Percentiles rank a stretch among this genome's conserved stretches.
These are phyloP conservation scores for Allium sativum DNA, from an alignment of 106 monocot species.

Conservation along the genomic window DNA sequence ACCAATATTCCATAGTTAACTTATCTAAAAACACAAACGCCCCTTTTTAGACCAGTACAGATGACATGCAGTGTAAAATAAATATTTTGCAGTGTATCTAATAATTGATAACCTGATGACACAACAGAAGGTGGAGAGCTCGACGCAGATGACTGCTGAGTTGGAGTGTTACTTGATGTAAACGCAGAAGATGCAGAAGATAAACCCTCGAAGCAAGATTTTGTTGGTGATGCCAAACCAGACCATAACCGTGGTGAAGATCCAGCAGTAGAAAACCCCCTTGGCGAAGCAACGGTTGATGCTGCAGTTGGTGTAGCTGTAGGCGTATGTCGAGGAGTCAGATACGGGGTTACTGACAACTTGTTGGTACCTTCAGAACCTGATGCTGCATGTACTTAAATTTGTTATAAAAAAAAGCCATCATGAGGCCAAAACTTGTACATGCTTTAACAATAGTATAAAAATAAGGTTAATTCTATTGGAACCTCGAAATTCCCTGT, in stretches of 20 bases:
- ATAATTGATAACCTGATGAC: neutral
- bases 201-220: slow-evolving; percentile 29
- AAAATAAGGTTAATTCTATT: too few species aligned
- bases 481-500: too few species aligned
- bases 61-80: too few species aligned
- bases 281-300: slow-evolving; percentile 41
- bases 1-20: neutral
- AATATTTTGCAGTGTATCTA: neutral
- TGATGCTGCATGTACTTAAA: too few species aligned
- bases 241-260: slow-evolving; percentile 48
- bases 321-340: slow-evolving; percentile 14
- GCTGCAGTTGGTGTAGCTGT: slow-evolving; percentile 29
- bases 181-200: slow-evolving; percentile 28
- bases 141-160: slow-evolving; percentile 47
- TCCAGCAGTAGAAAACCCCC: slow-evolving; percentile 24
- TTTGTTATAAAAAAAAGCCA: too few species aligned
- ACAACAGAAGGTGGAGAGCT: slow-evolving; percentile 31
- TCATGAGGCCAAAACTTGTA: too few species aligned
- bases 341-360: slow-evolving; percentile 21
- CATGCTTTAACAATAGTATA: too few species aligned
- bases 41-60: too few species aligned
- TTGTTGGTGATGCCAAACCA: slow-evolving; percentile 47
- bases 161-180: slow-evolving; percentile 27
- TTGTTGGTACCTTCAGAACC: slow-evolving; percentile 1
- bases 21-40: neutral